Base-by-base conservation (phyloP, 805 yeast species). In the Candida xiaguanensis region DNA sequence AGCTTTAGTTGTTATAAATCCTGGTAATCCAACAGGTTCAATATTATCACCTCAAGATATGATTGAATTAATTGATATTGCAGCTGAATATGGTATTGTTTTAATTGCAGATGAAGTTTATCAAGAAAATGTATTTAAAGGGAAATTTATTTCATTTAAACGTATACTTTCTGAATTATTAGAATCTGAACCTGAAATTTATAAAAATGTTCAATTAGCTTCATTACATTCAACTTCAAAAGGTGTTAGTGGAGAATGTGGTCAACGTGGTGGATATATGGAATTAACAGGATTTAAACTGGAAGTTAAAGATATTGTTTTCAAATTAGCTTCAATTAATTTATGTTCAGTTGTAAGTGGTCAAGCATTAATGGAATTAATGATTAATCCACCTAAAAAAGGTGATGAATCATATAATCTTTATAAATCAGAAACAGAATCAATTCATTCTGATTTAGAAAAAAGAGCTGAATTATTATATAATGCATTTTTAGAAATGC, bases 181-280 rank as follows among this genome's bases (percentile, higher is more conserved):
- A 46, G 64, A 63, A 29, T 49, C 66, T 29, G 67, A 75, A 40
- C 72, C 74, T 9, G 81, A 81, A 15, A 51, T 61, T 23, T 91
- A 78, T 60, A 74, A 75, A 35, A 70, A 78, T 44, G 91, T 93
- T 28, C 95, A 88, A 59, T 73, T 93, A 42, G 97, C 95, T 2
- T 90, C 98, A 1, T 69, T 93, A 50, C 98, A 93, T 63, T 89
- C 98, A n/a, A 88, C 95, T 31, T 91, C 98, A 9, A 93, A 93
- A 65, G 99, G 99, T 61, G 88, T 89, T 51, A 77, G 88, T 46
- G 99, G 99, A 46, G 99, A 93, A 66, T 93, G 99, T 74, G 99
- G 99, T 44, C 99, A 93, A 70, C 81, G 99, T 66, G 99, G 98
- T 53, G 99, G 99, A 5, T 93, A 90, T 70, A 85, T 93, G 93